phyloP scores from a whole-genome alignment of 1,139 yeast species.

The Scheffersomyces quercinus region DNA sequence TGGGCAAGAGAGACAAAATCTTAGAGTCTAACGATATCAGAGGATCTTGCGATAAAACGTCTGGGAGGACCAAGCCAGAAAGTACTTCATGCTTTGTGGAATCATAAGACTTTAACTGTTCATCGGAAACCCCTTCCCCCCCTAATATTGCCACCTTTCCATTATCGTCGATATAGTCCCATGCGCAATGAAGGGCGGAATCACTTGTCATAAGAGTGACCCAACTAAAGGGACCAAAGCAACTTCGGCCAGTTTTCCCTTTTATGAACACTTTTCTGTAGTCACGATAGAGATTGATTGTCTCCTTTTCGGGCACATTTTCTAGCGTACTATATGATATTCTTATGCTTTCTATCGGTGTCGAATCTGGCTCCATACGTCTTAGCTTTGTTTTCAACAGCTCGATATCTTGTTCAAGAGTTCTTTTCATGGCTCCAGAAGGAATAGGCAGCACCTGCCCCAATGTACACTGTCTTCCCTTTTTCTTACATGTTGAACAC shows the following conservation, averaged over 20 bases:
- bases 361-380: background rate
- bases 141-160: background rate
- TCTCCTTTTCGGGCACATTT: background rate
- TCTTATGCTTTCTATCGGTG: background rate
- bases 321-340: background rate
- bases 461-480: background rate
- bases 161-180: background rate
- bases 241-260: constrained; percentile 6
- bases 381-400: background rate
- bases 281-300: background rate
- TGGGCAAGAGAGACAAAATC: background rate
- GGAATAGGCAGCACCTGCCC: background rate
- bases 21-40: background rate
- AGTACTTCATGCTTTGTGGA: background rate
- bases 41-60: background rate
- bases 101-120: background rate
- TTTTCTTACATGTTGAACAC: constrained; percentile 1
- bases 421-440: background rate
- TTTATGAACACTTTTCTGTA: background rate
- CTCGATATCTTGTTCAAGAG: background rate
- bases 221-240: constrained; percentile 1
- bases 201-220: constrained; percentile 1
- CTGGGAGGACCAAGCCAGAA: background rate
- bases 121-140: background rate
- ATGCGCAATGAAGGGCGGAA: background rate